Conservation (phyloP, 306 rosid genomes). For the Cicer bijugum region DNA sequence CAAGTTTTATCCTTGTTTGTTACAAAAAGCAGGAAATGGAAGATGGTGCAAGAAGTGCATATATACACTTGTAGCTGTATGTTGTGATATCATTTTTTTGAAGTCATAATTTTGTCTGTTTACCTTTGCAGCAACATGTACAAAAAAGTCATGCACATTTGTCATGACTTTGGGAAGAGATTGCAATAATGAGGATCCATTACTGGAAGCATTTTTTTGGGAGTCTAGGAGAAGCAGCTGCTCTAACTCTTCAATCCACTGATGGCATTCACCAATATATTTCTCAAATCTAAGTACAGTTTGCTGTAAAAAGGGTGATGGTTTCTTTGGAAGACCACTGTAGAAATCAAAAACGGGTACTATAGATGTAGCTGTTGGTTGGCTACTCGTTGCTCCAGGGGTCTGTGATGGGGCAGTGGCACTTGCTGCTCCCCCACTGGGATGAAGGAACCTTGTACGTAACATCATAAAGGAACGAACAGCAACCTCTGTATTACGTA, state of each 20-base stretch:
- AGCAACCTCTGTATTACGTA: conserved; percentile 89
- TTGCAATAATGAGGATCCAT: conserved; percentile 68
- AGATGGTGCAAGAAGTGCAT: conserved; percentile 7
- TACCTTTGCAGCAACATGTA: conserved; percentile 98
- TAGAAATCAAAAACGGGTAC: conserved; percentile 92
- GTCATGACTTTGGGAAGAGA: conserved; percentile 97
- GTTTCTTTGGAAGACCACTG: conserved; percentile 91
- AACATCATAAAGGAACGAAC: conserved; percentile 94
- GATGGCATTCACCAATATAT: conserved; percentile 78
- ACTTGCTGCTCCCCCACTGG: conserved; percentile 71
- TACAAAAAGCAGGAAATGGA: conserved; percentile 30
- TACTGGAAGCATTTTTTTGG: conserved; percentile 63
- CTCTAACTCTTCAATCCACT: conserved; percentile 96
- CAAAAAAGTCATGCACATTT: conserved; percentile 92
- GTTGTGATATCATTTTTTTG: conserved; percentile 12
- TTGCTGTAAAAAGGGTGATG: conserved; percentile 87
- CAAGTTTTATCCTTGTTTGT: conserved; percentile 3
- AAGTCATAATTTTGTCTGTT: conserved; percentile 30
- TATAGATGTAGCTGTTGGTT: conserved; percentile 63
- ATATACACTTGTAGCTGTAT: conserved; percentile 23
- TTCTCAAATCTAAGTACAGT: conserved; percentile 90
- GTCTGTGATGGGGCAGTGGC: conserved; percentile 75
- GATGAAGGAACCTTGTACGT: conserved; percentile 84
- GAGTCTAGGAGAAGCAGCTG: conserved; percentile 75
- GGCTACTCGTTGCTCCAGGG: conserved; percentile 63